Evolutionary conservation across 208 protist genomes (phyloP).

Genomic region (Acanthamoeba royreba): DNA sequence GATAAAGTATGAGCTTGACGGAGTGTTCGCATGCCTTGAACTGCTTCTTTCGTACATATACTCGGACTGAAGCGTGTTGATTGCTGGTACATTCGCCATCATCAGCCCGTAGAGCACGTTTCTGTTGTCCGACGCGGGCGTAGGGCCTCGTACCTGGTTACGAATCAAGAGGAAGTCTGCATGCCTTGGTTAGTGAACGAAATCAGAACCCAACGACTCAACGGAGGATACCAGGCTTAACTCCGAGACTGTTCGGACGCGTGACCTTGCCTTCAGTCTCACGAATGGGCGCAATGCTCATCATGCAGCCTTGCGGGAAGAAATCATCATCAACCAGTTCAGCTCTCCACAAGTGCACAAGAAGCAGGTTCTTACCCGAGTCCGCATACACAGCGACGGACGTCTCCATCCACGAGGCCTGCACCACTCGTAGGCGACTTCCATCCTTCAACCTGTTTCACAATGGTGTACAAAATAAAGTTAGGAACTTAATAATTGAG

Average conservation of each 20-base stretch:
- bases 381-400: not conserved
- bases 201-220: not conserved
- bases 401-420: constrained; percentile 14
- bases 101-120: not conserved
- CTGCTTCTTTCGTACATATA: not conserved
- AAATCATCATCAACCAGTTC: not conserved
- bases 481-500: not conserved
- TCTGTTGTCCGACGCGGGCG: not conserved
- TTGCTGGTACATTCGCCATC: not conserved
- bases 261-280: constrained; percentile 14
- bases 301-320: not conserved
- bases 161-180: constrained; percentile 8
- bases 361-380: not conserved
- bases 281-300: not conserved
- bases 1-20: not conserved
- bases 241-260: not conserved
- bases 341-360: too few species aligned
- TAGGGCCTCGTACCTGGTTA: constrained; percentile 6
- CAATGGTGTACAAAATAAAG: not conserved
- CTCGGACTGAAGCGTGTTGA: constrained; percentile 19
- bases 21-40: not conserved
- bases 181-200: not conserved
- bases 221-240: not conserved
- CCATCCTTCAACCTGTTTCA: not conserved
- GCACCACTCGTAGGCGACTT: not conserved